These are phyloP conservation scores for Plectosphaerella sp. DNA, from an alignment of 2,329 filamentous ascomycete species.

Conservation along the genomic window DNA sequence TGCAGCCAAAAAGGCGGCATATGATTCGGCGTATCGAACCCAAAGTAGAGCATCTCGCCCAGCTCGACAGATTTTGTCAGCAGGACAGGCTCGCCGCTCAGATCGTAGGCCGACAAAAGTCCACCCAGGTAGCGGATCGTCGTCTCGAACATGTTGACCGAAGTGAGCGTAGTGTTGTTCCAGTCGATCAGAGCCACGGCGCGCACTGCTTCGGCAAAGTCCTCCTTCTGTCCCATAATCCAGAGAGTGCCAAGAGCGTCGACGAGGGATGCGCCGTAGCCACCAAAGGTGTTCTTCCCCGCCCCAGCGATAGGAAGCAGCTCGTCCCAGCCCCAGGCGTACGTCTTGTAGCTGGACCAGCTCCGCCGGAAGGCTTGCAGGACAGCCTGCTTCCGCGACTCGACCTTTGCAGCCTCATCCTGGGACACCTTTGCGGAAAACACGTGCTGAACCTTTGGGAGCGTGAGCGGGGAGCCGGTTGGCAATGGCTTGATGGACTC, in stretches of 20 bases:
- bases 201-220: constrained; percentile 48
- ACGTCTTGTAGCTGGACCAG: constrained; percentile 47
- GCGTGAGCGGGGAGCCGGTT: constrained; percentile 20
- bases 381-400: constrained; percentile 30
- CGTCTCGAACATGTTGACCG: constrained; percentile 59
- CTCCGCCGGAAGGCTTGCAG: constrained; percentile 35
- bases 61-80: constrained; percentile 48
- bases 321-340: constrained; percentile 55
- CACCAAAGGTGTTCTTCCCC: constrained; percentile 43
- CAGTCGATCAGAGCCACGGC: constrained; percentile 52
- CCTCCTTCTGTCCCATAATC: constrained; percentile 54
- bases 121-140: constrained; percentile 53
- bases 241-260: constrained; percentile 55
- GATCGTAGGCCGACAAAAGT: constrained; percentile 46
- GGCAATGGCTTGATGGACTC: constrained; percentile 27
- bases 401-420: constrained; percentile 17
- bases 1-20: constrained; percentile 42
- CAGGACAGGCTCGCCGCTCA: constrained; percentile 40
- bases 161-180: constrained; percentile 35
- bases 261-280: constrained; percentile 56
- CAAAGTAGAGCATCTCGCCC: constrained; percentile 47
- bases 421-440: constrained; percentile 7
- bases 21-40: constrained; percentile 51
- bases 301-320: constrained; percentile 43
- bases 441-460: constrained; percentile 18